phyloP scores from a whole-genome alignment of 2,329 filamentous ascomycete species.

The Pseudocercospora crystallina region DNA sequence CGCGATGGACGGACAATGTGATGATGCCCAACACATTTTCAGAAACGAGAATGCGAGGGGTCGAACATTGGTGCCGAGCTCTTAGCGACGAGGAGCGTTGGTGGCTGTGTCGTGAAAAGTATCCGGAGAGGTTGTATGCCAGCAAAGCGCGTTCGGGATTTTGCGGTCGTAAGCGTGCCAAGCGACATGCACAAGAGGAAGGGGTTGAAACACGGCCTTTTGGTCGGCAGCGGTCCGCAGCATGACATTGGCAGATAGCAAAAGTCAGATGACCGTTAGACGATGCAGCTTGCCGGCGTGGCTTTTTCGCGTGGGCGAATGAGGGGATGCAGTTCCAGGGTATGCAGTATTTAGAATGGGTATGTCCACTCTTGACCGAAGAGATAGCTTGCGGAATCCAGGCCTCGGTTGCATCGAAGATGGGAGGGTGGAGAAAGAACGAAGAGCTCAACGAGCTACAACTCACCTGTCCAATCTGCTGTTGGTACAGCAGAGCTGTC shows the following conservation, averaged over 20 bases:
- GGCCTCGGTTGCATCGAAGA: slow-evolving; percentile 10
- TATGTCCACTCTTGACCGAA: slow-evolving; percentile 1
- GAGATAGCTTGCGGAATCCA: slow-evolving; percentile 1
- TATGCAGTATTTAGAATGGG: slow-evolving; percentile 14
- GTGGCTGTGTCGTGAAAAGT: slow-evolving; percentile 6
- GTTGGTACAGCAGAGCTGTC: slow-evolving; percentile 70
- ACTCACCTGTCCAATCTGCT: slow-evolving; percentile 89
- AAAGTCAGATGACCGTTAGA: slow-evolving; percentile 21
- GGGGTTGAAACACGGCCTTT: slow-evolving; percentile 16
- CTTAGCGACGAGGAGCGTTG: background rate
- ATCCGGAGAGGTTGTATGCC: background rate
- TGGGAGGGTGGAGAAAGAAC: slow-evolving; percentile 29
- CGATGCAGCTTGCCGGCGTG: slow-evolving; percentile 24
- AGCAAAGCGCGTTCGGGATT: slow-evolving; percentile 9
- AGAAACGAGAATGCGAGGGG: background rate
- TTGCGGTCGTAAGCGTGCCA: slow-evolving; percentile 20
- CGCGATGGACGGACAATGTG: background rate
- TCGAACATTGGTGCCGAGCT: background rate
- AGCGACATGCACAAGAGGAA: slow-evolving; percentile 15
- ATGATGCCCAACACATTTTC: background rate
- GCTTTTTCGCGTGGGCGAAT: slow-evolving; percentile 21
- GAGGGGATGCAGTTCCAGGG: slow-evolving; percentile 14
- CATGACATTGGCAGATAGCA: slow-evolving; percentile 29
- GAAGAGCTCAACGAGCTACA: slow-evolving; percentile 5
- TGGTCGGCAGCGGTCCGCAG: slow-evolving; percentile 11